Evolutionary conservation across 805 yeast species (phyloP).

Genomic region (Yarrowia hollandica): DNA sequence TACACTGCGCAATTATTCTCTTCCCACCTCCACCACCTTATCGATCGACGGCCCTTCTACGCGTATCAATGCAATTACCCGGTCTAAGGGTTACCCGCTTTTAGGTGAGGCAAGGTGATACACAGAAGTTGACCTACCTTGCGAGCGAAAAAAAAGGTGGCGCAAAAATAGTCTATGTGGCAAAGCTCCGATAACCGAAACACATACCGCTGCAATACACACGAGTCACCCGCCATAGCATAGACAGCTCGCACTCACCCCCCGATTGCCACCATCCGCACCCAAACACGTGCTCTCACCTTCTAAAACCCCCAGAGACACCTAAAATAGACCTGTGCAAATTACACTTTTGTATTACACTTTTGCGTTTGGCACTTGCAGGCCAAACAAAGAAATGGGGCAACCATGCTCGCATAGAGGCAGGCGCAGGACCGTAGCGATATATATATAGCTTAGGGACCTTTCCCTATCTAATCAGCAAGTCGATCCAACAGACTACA

Average conservation of each 20-base stretch:
- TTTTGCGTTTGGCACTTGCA: slow-evolving; percentile 12
- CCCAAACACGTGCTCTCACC: slow-evolving; percentile 13
- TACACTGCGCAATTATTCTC: neutral
- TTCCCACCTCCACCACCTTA: neutral
- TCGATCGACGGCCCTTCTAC: slow-evolving; percentile 23
- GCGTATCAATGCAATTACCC: slow-evolving; percentile 26
- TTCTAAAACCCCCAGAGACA: neutral
- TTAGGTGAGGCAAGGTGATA: slow-evolving; percentile 2
- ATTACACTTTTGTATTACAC: neutral
- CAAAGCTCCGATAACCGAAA: neutral
- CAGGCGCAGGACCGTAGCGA: slow-evolving; percentile 27
- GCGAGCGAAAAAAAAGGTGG: no score
- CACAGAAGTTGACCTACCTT: neutral
- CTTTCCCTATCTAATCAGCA: neutral
- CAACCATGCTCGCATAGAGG: slow-evolving; percentile 26
- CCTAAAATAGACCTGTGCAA: slow-evolving; percentile 23
- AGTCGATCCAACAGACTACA: slow-evolving; percentile 1
- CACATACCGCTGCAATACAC: neutral
- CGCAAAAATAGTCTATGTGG: no score
- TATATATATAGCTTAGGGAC: slow-evolving; percentile 13
- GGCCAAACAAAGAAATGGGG: slow-evolving; percentile 27
- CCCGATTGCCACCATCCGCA: neutral
- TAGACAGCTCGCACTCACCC: no score
- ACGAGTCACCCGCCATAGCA: neutral
- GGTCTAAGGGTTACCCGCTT: slow-evolving; percentile 11